Evolutionary conservation across 371 early-diverging fungal species (phyloP).

Genomic region (Circinella minor): DNA sequence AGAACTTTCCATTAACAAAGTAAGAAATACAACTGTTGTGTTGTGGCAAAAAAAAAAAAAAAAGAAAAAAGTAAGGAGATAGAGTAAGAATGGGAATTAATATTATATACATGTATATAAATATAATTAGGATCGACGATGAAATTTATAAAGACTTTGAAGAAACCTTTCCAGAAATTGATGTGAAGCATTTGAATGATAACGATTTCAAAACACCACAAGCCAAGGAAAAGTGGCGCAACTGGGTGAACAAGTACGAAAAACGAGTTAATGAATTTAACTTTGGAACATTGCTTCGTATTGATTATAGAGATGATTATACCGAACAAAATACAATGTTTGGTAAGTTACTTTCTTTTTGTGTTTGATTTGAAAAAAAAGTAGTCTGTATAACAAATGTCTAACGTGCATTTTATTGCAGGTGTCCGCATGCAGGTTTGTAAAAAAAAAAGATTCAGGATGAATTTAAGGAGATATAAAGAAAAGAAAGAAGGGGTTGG

Average conservation of each 20-base stretch:
- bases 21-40: conserved; percentile 26
- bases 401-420: conserved; percentile 22
- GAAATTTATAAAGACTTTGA: conserved; percentile 82
- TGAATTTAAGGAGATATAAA: background rate
- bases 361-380: background rate
- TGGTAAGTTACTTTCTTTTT: conserved; percentile 49
- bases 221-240: conserved; percentile 90
- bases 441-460: background rate
- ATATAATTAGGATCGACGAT: conserved; percentile 72
- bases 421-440: conserved; percentile 56
- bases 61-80: background rate
- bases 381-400: conserved; percentile 6
- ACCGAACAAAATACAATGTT: conserved; percentile 86
- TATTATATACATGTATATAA: background rate
- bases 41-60: background rate
- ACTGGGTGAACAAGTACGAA: conserved; percentile 84
- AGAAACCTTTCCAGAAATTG: conserved; percentile 76
- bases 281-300: conserved; percentile 89
- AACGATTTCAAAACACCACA: conserved; percentile 77
- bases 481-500: background rate
- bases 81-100: no score
- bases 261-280: conserved; percentile 86
- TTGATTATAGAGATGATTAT: conserved; percentile 77
- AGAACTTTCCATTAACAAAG: conserved; percentile 81
- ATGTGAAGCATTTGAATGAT: conserved; percentile 64